These are phyloP conservation scores for Thamnidium elegans DNA, from an alignment of 192 early-diverging fungal genomes.

Conservation along the genomic window DNA sequence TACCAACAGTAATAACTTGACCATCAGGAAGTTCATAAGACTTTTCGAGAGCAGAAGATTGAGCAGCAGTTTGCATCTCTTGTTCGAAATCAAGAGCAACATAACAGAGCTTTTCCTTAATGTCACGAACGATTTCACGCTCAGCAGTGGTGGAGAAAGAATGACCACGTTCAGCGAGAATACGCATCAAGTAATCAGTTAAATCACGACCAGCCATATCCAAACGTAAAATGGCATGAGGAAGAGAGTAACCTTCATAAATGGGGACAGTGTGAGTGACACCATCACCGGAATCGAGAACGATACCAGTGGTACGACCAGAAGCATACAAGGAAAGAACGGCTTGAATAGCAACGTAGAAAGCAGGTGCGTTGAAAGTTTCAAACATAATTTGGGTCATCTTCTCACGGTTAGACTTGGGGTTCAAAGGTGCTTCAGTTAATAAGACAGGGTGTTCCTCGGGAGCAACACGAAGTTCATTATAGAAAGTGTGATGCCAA, in stretches of 20 bases:
- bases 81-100: constrained; percentile 97
- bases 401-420: constrained; percentile 98
- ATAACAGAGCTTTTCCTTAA: constrained; percentile 99
- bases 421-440: constrained; percentile 97
- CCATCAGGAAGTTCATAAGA: constrained; percentile 98
- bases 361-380: constrained; percentile 94
- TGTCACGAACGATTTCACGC: constrained; percentile 97
- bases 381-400: constrained; percentile 99
- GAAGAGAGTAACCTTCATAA: constrained; percentile 95
- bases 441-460: constrained; percentile 98
- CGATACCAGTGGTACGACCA: constrained; percentile 97
- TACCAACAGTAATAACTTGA: constrained; percentile 96
- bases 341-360: constrained; percentile 97
- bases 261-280: constrained; percentile 97
- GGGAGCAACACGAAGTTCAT: constrained; percentile 96
- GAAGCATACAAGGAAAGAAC: constrained; percentile 96
- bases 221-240: constrained; percentile 94
- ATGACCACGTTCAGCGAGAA: constrained; percentile 96
- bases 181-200: constrained; percentile 90
- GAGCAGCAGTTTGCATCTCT: constrained; percentile 94
- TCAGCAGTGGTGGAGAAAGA: constrained; percentile 93
- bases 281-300: constrained; percentile 98
- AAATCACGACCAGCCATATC: constrained; percentile 97
- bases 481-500: constrained; percentile 98
- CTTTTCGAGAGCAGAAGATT: constrained; percentile 93